Evolutionary conservation across 2,329 filamentous ascomycete species (phyloP).

Genomic region (Fonsecaea pedrosoi): DNA sequence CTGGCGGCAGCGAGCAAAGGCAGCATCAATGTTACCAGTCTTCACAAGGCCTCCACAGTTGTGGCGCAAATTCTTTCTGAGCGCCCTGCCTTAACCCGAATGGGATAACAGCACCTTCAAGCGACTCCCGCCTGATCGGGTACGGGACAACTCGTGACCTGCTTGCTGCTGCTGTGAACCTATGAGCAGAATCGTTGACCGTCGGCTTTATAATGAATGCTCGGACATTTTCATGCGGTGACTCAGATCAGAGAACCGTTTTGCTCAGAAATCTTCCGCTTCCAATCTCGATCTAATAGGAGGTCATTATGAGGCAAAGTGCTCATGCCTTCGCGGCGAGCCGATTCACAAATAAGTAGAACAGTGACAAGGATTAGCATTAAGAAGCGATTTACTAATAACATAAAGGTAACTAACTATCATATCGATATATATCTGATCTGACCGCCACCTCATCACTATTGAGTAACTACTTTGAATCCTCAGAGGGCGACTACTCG

Average conservation of each 20-base stretch:
- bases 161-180: too few relatives aligned
- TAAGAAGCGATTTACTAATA: too few relatives aligned
- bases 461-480: too few relatives aligned
- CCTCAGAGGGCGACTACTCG: too few relatives aligned
- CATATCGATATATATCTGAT: too few relatives aligned
- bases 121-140: not conserved
- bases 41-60: not conserved
- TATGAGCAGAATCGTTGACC: not conserved
- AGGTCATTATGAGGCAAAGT: not conserved
- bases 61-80: not conserved
- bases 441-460: too few relatives aligned
- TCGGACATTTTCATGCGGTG: not conserved
- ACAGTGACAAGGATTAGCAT: too few relatives aligned
- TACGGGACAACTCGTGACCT: not conserved
- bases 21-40: not conserved
- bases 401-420: too few relatives aligned
- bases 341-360: too few relatives aligned
- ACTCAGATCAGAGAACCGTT: not conserved
- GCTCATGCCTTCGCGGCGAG: too few relatives aligned
- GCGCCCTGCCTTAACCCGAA: not conserved
- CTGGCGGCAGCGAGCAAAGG: not conserved
- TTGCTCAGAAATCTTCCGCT: not conserved
- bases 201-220: not conserved
- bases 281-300: not conserved
- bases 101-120: not conserved